These are phyloP conservation scores for Berkeleyomyces basicola DNA, from an alignment of 2,329 filamentous ascomycete species.

Conservation along the genomic window DNA sequence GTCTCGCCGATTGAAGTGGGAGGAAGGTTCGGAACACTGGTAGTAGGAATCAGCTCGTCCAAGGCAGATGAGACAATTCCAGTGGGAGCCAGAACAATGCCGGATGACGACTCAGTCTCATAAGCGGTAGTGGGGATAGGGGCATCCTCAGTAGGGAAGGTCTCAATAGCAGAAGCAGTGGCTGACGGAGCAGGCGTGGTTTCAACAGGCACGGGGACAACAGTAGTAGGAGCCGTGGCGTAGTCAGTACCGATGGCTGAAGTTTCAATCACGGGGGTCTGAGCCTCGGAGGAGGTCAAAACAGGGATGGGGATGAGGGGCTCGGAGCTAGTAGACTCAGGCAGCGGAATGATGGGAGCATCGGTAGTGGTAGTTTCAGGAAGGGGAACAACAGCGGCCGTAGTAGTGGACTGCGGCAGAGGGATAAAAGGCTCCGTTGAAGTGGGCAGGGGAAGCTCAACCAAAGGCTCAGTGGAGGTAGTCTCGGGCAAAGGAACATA, in stretches of 20 bases:
- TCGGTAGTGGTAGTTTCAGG: neutral
- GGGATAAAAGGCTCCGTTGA: neutral
- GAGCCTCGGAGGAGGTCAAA: neutral
- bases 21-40: neutral
- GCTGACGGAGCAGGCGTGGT: neutral
- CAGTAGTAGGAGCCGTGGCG: conserved; percentile 1
- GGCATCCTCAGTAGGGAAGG: conserved; percentile 14
- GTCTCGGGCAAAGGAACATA: neutral
- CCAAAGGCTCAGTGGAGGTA: neutral
- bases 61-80: conserved; percentile 19
- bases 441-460: too few relatives aligned
- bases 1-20: neutral
- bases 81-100: conserved; percentile 20
- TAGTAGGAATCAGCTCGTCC: neutral
- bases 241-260: neutral
- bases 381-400: neutral
- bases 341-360: neutral
- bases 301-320: neutral
- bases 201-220: neutral
- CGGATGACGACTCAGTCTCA: neutral
- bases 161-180: neutral
- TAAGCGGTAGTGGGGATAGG: conserved; percentile 14
- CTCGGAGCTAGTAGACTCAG: neutral
- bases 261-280: conserved; percentile 14
- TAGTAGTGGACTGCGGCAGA: neutral